Conservation (phyloP, 495 filamentous ascomycete species). For the Astrothelium subdiscretum region DNA sequence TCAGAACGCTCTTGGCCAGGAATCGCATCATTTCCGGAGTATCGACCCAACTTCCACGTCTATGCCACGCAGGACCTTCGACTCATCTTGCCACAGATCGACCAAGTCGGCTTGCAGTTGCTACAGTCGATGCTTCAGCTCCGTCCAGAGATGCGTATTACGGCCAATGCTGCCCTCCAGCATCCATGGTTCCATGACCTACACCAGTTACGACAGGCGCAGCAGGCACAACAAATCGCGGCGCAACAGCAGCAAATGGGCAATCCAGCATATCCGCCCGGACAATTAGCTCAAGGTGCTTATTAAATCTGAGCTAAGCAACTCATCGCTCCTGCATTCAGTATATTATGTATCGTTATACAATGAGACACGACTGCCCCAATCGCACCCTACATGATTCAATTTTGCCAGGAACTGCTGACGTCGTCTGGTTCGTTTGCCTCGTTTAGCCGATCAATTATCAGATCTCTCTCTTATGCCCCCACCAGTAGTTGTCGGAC, state of each 20-base stretch:
- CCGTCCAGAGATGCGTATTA: slow-evolving; percentile 82
- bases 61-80: slow-evolving; percentile 88
- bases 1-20: slow-evolving; percentile 88
- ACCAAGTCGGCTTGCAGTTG: slow-evolving; percentile 72
- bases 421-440: not conserved
- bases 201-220: slow-evolving; percentile 36
- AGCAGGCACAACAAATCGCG: slow-evolving; percentile 14
- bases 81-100: slow-evolving; percentile 79
- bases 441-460: no score
- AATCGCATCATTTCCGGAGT: slow-evolving; percentile 81
- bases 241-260: slow-evolving; percentile 7
- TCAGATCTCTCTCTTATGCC: no score
- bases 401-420: not conserved
- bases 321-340: not conserved
- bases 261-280: not conserved
- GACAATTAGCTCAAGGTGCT: not conserved
- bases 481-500: no score
- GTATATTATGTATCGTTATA: not conserved
- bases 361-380: not conserved
- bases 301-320: not conserved
- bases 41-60: slow-evolving; percentile 85
- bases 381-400: not conserved
- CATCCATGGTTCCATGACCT: slow-evolving; percentile 85
- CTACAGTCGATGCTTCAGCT: slow-evolving; percentile 84
- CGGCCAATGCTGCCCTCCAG: slow-evolving; percentile 67